Conservation (phyloP, 805 yeast genomes). For the Candida peoriensis region DNA sequence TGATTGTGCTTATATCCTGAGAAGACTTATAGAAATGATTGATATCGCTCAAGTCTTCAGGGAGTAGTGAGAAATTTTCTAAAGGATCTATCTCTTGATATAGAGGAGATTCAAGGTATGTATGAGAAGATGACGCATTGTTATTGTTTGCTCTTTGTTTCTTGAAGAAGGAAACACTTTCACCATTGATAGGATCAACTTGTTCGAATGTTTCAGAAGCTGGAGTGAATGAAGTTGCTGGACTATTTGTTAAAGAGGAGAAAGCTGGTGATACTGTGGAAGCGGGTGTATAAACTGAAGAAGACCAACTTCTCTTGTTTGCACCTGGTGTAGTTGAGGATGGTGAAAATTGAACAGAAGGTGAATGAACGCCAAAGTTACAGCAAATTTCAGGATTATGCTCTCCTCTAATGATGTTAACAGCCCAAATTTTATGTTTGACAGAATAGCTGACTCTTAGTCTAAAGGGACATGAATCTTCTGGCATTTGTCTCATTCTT, state of each 20-base stretch:
- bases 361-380: constrained; percentile 18
- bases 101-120: constrained; percentile 17
- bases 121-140: constrained; percentile 2
- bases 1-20: constrained; percentile 5
- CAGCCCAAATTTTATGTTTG: constrained; percentile 22
- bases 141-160: constrained; percentile 9
- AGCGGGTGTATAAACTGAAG: constrained; percentile 18
- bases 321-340: constrained; percentile 12
- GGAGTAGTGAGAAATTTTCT: constrained; percentile 6
- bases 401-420: constrained; percentile 21
- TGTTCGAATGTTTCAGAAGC: constrained; percentile 6
- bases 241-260: constrained; percentile 15
- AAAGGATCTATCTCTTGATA: constrained; percentile 17
- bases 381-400: constrained; percentile 21
- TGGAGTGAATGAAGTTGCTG: constrained; percentile 9
- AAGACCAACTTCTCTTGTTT: constrained; percentile 18
- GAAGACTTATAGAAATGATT: constrained; percentile 9
- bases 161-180: constrained; percentile 1
- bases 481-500: constrained; percentile 19
- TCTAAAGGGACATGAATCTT: constrained; percentile 26
- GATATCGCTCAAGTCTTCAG: constrained; percentile 19
- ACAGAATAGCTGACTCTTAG: constrained; percentile 25
- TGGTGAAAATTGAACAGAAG: constrained; percentile 6
- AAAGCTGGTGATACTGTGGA: constrained; percentile 17
- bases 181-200: constrained; percentile 4